Evolutionary conservation across 148 eudicot species (phyloP).

Genomic region (Fagopyrum esculentum): DNA sequence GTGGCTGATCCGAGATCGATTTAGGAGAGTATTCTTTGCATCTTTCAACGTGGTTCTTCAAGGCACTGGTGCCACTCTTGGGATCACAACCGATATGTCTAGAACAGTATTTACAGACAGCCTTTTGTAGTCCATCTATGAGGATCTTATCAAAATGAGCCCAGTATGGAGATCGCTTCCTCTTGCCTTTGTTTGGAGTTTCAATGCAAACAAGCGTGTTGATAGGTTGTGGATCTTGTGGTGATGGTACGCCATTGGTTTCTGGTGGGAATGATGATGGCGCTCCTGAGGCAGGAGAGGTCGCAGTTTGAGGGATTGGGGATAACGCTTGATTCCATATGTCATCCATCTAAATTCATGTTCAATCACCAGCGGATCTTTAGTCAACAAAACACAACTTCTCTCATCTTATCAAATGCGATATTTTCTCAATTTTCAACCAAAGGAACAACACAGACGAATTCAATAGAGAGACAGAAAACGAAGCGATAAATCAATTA

Average conservation of each 20-base stretch:
- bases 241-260: neutral
- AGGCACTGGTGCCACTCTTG: conserved; percentile 9
- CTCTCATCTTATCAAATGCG: neutral
- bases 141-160: conserved; percentile 15
- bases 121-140: conserved; percentile 1
- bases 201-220: neutral
- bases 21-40: conserved; percentile 1
- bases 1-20: neutral
- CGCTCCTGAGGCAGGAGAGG: conserved; percentile 22
- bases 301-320: conserved; percentile 21
- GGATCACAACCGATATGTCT: conserved; percentile 31
- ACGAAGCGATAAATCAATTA: neutral
- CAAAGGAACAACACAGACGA: neutral
- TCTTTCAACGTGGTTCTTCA: conserved; percentile 9
- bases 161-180: conserved; percentile 12
- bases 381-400: neutral
- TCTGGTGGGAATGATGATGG: conserved; percentile 9
- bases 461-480: neutral
- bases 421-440: neutral
- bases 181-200: conserved; percentile 5
- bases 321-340: conserved; percentile 31
- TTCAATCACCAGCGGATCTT: neutral
- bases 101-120: conserved; percentile 10
- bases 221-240: neutral
- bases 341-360: conserved; percentile 2